Evolutionary conservation across 768 basidiomycete genomes (phyloP).

Genomic region (Lactarius sanguifluus): DNA sequence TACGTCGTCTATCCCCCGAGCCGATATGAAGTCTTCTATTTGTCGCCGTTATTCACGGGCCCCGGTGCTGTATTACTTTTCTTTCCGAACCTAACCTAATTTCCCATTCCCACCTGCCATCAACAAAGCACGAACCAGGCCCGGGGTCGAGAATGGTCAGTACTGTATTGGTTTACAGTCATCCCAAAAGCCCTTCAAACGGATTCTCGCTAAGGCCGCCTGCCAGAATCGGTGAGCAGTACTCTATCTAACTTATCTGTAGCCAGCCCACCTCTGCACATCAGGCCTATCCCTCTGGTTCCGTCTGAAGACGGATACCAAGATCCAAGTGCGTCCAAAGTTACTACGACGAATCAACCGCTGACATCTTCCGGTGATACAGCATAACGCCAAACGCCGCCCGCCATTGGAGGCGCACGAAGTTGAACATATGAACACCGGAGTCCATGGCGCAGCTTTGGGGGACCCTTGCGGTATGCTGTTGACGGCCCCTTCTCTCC

Average conservation of each 20-base stretch:
- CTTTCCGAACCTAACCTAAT: not conserved
- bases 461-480: not conserved
- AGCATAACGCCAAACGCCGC: constrained; percentile 84
- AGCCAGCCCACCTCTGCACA: not conserved
- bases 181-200: not conserved
- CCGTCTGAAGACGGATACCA: constrained; percentile 92
- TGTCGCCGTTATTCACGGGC: not conserved
- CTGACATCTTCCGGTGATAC: constrained; percentile 8
- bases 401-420: constrained; percentile 60
- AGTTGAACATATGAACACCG: constrained; percentile 59
- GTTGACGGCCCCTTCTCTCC: not conserved
- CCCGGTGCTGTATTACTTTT: not conserved
- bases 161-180: not conserved
- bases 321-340: constrained; percentile 68
- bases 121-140: not conserved
- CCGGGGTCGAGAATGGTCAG: not conserved
- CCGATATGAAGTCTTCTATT: not conserved
- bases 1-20: no score
- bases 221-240: constrained; percentile 36
- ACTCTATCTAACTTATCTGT: not conserved
- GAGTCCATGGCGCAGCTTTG: not conserved
- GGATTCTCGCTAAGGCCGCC: not conserved
- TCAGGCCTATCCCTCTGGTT: constrained; percentile 85
- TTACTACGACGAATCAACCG: not conserved
- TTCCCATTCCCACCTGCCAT: not conserved